Conservation (phyloP, 139 green algal genomes). For the Tetratostichococcus sp. region DNA sequence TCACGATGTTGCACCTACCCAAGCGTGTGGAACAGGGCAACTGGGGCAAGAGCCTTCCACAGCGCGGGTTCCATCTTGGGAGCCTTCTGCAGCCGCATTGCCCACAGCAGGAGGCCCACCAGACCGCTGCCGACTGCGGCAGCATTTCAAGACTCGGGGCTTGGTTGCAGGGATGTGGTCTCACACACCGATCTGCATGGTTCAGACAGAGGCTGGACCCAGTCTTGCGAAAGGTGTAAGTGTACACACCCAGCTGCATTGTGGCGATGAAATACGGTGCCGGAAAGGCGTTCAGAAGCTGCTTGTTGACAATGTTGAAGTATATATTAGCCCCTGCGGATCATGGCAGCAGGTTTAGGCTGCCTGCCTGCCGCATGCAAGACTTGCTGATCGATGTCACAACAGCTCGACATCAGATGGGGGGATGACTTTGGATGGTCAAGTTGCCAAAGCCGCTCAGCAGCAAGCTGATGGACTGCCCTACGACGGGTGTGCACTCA, state of each 20-base stretch:
- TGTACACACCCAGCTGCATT: slow-evolving; percentile 72
- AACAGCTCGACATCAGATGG: no score
- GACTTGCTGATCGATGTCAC: no score
- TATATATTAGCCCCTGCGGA: slow-evolving; percentile 63
- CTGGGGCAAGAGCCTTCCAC: slow-evolving; percentile 47
- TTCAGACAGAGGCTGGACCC: no score
- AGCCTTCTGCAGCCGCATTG: slow-evolving; percentile 56
- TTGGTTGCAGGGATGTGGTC: not conserved
- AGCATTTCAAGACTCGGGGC: not conserved
- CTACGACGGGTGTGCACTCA: no score
- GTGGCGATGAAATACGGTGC: slow-evolving; percentile 82
- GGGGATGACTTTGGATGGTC: no score
- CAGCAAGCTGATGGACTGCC: no score
- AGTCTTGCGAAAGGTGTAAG: no score
- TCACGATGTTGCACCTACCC: slow-evolving; percentile 5
- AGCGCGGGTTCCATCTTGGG: slow-evolving; percentile 51
- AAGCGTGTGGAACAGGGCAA: slow-evolving; percentile 84
- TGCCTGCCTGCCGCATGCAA: no score
- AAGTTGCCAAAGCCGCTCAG: no score
- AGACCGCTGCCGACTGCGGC: slow-evolving; percentile 53
- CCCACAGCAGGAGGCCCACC: slow-evolving; percentile 78
- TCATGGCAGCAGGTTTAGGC: slow-evolving; percentile 1
- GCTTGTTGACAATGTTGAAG: slow-evolving; percentile 93
- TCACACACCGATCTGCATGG: no score
- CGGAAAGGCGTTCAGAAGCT: slow-evolving; percentile 76